phyloP scores from a whole-genome alignment of 768 basidiomycete species.

The Kwoniella sp. region DNA sequence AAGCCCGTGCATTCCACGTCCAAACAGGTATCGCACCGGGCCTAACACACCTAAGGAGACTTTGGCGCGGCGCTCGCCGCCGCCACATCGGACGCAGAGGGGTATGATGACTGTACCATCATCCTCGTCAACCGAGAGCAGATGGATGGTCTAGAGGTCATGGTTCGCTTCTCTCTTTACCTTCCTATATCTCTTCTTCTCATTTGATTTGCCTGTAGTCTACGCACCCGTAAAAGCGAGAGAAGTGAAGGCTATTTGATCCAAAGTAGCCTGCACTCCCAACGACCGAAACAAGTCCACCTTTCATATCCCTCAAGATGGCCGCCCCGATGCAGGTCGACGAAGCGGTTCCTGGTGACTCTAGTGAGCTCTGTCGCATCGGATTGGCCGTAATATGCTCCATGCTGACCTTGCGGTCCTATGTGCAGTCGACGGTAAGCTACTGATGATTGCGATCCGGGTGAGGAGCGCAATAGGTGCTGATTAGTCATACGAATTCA shows the following conservation, averaged over 20 bases:
- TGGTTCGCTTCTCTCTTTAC: not conserved
- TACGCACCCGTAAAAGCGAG: not conserved
- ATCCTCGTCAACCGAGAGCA: not conserved
- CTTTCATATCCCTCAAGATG: conserved; percentile 16
- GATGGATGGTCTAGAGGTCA: not conserved
- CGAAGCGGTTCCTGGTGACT: conserved; percentile 38
- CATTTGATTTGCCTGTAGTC: not conserved
- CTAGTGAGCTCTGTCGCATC: conserved; percentile 34
- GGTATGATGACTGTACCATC: not conserved
- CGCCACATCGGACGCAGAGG: too few relatives aligned
- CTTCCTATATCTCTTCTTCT: not conserved
- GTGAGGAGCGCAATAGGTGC: not conserved
- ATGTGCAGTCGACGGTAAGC: conserved; percentile 45
- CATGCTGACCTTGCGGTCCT: too few relatives aligned
- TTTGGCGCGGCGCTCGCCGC: too few relatives aligned
- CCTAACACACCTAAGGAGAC: too few relatives aligned
- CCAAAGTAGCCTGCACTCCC: not conserved
- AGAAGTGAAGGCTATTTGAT: not conserved
- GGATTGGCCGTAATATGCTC: too few relatives aligned
- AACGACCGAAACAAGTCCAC: not conserved
- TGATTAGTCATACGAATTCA: conserved; percentile 15
- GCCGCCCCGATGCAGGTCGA: conserved; percentile 48
- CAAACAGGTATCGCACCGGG: too few relatives aligned
- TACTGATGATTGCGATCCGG: not conserved
- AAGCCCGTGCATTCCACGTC: too few relatives aligned